Evolutionary conservation across 768 basidiomycete species (phyloP).

Genomic region (Podaxis sp.): DNA sequence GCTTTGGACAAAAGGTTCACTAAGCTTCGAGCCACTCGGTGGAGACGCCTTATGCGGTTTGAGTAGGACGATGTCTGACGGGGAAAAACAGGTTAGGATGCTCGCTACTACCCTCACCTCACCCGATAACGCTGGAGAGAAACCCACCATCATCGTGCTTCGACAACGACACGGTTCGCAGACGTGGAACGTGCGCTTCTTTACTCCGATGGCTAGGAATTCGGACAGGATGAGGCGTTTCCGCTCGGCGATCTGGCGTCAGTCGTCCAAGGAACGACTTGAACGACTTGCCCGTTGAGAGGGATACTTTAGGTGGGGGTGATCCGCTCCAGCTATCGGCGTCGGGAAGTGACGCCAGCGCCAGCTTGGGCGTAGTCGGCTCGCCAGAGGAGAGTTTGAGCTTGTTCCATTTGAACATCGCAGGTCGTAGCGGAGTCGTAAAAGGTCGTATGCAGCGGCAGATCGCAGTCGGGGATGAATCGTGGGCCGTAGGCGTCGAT

Average conservation of each 20-base stretch:
- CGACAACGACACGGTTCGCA: constrained; percentile 14
- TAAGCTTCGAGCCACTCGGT: not conserved
- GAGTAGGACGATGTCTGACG: constrained; percentile 4
- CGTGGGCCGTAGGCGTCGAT: constrained; percentile 12
- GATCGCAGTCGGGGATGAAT: constrained; percentile 3
- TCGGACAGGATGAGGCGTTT: constrained; percentile 4
- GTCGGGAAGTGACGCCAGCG: constrained; percentile 12
- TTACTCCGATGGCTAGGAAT: constrained; percentile 8
- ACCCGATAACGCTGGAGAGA: not conserved
- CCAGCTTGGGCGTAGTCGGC: constrained; percentile 18
- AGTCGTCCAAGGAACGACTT: constrained; percentile 16
- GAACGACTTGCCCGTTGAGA: constrained; percentile 6
- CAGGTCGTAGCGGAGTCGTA: constrained; percentile 5
- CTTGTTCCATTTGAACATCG: constrained; percentile 20
- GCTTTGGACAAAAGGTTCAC: not conserved
- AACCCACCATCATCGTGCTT: constrained; percentile 12
- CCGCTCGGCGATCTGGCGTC: constrained; percentile 7
- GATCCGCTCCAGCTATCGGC: constrained; percentile 3
- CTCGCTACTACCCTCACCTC: not conserved
- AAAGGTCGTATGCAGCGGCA: constrained; percentile 11
- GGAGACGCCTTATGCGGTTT: constrained; percentile 8
- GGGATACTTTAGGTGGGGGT: not conserved
- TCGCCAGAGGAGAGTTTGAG: constrained; percentile 12
- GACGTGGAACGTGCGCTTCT: constrained; percentile 6
- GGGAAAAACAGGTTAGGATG: not conserved